Conservation (phyloP, 2,329 filamentous ascomycete species). For the Colletotrichum melonis region DNA sequence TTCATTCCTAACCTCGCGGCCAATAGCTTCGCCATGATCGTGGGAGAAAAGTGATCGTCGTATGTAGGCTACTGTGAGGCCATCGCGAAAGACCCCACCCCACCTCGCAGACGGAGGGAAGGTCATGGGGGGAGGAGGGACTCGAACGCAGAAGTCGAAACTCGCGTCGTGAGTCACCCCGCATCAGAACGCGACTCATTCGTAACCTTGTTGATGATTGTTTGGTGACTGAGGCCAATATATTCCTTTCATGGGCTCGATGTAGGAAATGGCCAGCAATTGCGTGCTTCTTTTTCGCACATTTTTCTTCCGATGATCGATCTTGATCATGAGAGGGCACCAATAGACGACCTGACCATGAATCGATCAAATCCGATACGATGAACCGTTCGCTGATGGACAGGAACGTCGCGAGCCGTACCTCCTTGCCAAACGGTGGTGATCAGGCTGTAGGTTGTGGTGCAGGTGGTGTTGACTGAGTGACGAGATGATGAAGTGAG, state of each 20-base stretch:
- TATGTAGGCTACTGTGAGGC: background rate
- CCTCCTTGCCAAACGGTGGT: background rate
- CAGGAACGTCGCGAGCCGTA: conserved; percentile 25
- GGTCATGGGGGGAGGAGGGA: conserved; percentile 9
- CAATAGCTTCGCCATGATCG: conserved; percentile 18
- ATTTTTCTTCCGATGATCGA: conserved; percentile 12
- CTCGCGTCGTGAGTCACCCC: conserved; percentile 33
- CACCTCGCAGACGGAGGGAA: conserved; percentile 6
- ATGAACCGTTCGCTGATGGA: conserved; percentile 7
- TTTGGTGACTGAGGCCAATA: conserved; percentile 8
- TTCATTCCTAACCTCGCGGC: background rate
- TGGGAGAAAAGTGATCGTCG: conserved; percentile 3
- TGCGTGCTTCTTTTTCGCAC: background rate
- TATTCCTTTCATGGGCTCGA: conserved; percentile 12
- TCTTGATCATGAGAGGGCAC: background rate
- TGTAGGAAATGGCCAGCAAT: background rate
- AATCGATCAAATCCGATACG: conserved; percentile 27
- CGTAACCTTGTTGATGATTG: background rate
- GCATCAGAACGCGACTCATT: conserved; percentile 15
- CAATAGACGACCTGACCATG: conserved; percentile 13
- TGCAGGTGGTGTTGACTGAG: background rate
- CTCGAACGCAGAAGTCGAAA: background rate
- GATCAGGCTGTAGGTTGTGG: conserved; percentile 16
- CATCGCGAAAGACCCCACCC: conserved; percentile 12
- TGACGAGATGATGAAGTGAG: background rate